Evolutionary conservation across 805 yeast species (phyloP), one percentile per base, ranked within the genome.

Genomic region (Cyberlindnera euphorbiae): DNA sequence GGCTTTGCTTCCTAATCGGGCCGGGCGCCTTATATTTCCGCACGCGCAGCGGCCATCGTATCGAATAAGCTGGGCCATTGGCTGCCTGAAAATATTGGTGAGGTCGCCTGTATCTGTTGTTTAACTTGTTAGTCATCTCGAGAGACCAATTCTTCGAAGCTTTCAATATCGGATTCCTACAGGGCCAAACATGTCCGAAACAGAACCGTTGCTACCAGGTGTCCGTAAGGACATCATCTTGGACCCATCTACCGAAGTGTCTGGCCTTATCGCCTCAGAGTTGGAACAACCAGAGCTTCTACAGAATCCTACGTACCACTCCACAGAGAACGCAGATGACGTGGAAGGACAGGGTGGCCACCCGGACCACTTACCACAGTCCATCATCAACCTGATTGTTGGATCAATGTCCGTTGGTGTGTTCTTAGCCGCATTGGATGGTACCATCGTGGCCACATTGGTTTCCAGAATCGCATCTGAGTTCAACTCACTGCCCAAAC

Each of bases 381-480:
- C 52, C 4, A 47, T 49, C 31, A 46, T 47, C 22, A 49, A 41
- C 24, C 44, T 66, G 17, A 63, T 71, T 10, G 53, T 71, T 38
- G 53, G 59, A 0, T 67, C 73, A 11, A 55, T 71, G 58, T 71
- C 64, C 36, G 46, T 69, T 16, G 66, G 72, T 28, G 66, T 75
- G 0, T 79, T 75, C 46, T 60, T 82, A 26, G 77, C 84, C 3
- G 78, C 89, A 0, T 54, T 81, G 39, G 90, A 82, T 51, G 67
- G 75, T 14, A 81, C 89, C 0, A 72, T 82, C 17, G 79, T 82
- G 13, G 71, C 87, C 0, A 80, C 88, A 1, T 58, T 80, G 18
- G 60, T 80, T 48, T 66, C 83, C 2, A 71, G 72, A 19, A 80
- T 82, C 37, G 84, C 87, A 1, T 76, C 84, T 2, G 87, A 81